A percentile compares a stretch with the other conserved stretches of the same genome.
Conservation (phyloP, 1,284 basidiomycete genomes). For the Tilletia caries region DNA sequence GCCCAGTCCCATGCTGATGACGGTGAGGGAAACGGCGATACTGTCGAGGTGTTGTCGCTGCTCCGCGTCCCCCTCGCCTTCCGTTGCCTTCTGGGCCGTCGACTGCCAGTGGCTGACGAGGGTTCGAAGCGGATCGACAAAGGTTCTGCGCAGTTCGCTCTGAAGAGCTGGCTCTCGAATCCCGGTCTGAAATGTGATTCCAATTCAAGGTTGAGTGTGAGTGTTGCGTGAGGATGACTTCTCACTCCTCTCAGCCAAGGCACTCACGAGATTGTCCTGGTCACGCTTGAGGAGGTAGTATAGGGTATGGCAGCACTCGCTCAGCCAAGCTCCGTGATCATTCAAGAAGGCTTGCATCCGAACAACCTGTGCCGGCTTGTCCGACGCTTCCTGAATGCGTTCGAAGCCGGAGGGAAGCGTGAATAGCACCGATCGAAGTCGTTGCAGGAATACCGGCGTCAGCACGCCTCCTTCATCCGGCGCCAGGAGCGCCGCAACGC, state of each 20-base stretch:
- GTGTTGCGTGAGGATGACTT: no score
- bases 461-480: conserved; percentile 4
- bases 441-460: neutral
- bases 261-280: neutral
- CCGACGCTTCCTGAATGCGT: neutral
- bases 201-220: neutral
- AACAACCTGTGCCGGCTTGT: neutral
- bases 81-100: neutral
- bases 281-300: conserved; percentile 11
- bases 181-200: neutral
- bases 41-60: neutral
- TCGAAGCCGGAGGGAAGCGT: neutral
- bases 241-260: no score
- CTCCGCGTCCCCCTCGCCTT: neutral
- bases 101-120: neutral
- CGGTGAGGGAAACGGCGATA: neutral
- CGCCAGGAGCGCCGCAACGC: neutral
- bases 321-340: neutral
- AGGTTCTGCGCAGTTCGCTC: neutral
- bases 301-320: conserved; percentile 9
- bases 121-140: neutral
- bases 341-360: conserved; percentile 1
- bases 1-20: neutral
- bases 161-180: conserved; percentile 2
- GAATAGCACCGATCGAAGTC: neutral